These are phyloP conservation scores for Paspalum vaginatum DNA, from an alignment of 176 grass and related monocot genomes.

Conservation along the genomic window DNA sequence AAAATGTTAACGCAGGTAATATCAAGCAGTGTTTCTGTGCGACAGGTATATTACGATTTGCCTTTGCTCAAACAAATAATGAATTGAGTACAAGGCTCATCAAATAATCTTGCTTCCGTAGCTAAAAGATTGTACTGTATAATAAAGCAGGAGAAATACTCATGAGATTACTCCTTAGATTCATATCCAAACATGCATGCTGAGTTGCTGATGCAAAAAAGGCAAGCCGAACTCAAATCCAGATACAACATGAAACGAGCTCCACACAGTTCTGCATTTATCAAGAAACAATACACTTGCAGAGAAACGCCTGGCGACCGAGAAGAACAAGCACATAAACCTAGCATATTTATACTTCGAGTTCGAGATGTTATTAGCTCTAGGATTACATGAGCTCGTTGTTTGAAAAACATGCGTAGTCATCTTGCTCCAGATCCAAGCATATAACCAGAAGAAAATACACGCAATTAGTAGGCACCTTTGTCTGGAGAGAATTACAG, in stretches of 20 bases:
- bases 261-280: background rate
- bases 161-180: conserved; percentile 8
- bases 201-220: background rate
- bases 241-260: background rate
- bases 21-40: background rate
- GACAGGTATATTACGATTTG: background rate
- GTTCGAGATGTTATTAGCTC: background rate
- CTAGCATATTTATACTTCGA: background rate
- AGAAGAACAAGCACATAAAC: conserved; percentile 3
- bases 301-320: background rate
- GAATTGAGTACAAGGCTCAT: background rate
- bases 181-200: background rate
- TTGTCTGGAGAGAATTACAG: background rate
- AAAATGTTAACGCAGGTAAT: background rate
- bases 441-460: background rate
- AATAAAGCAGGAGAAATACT: background rate
- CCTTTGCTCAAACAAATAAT: background rate
- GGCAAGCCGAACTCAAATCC: background rate
- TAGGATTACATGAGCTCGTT: background rate
- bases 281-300: background rate
- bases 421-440: background rate
- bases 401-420: background rate
- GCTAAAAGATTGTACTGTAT: background rate
- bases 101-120: conserved; percentile 3
- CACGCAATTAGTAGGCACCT: background rate